A percentile compares a stretch with the other conserved stretches of the same genome.
Evolutionary conservation across 2,329 filamentous ascomycete species (phyloP).

Genomic region (Torrubiella hemipterigena): DNA sequence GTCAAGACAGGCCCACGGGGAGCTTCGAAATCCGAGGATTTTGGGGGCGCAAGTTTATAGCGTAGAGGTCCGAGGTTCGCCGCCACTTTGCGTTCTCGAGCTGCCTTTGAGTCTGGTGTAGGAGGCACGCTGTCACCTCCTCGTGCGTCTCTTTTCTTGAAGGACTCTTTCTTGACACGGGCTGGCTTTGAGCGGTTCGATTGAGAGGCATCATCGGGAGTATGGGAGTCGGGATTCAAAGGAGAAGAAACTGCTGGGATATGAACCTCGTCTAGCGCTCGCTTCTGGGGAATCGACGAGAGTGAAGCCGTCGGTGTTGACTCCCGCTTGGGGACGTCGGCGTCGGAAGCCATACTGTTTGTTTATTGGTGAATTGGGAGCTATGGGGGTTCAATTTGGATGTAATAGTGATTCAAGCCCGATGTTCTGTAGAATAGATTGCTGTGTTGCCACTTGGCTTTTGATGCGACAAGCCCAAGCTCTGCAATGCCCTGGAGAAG

Average conservation of each 20-base stretch:
- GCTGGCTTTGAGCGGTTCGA: conserved; percentile 23
- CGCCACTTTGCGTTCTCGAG: conserved; percentile 17
- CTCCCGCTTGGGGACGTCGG: conserved; percentile 26
- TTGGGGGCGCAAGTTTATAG: conserved; percentile 54
- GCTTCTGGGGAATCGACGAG: conserved; percentile 50
- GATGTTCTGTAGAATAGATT: too few relatives aligned
- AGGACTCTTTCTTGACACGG: conserved; percentile 51
- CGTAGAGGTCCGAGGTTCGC: conserved; percentile 40
- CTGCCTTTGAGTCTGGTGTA: conserved; percentile 42
- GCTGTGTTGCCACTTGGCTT: too few relatives aligned
- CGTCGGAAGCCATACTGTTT: conserved; percentile 21
- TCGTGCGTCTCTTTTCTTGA: conserved; percentile 59
- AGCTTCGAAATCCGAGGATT: conserved; percentile 47
- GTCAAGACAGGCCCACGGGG: conserved; percentile 45
- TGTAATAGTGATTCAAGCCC: too few relatives aligned
- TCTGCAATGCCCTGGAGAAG: too few relatives aligned
- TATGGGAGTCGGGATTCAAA: conserved; percentile 52
- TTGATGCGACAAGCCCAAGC: too few relatives aligned
- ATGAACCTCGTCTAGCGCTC: conserved; percentile 56
- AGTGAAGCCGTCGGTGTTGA: conserved; percentile 24
- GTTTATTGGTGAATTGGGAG: neutral
- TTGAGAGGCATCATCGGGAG: conserved; percentile 32
- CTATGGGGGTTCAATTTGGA: too few relatives aligned
- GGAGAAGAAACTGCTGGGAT: conserved; percentile 61
- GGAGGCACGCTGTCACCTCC: conserved; percentile 38